Conservation (phyloP, 371 early-diverging fungal species). For the Apophysomyces variabilis region DNA sequence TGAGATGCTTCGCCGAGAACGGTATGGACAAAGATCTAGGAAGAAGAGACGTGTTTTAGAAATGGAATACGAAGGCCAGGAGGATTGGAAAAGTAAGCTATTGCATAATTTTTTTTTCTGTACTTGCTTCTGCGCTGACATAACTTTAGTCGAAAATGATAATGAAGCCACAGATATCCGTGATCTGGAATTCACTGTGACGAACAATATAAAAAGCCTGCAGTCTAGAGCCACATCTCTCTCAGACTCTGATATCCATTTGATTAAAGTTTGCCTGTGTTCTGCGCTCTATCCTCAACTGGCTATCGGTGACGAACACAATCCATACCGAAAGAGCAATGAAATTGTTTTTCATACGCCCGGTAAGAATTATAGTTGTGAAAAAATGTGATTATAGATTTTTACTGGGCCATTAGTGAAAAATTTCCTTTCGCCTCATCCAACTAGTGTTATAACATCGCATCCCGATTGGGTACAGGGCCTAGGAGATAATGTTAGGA, state of each 20-base stretch:
- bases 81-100: slow-evolving; percentile 22
- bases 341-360: slow-evolving; percentile 63
- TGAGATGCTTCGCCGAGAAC: slow-evolving; percentile 37
- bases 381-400: neutral
- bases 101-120: neutral
- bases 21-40: slow-evolving; percentile 33
- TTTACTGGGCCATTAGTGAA: slow-evolving; percentile 26
- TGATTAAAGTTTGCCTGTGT: slow-evolving; percentile 65
- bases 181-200: slow-evolving; percentile 67
- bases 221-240: slow-evolving; percentile 43
- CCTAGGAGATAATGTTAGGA: slow-evolving; percentile 34
- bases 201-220: slow-evolving; percentile 50
- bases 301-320: slow-evolving; percentile 69
- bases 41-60: slow-evolving; percentile 34
- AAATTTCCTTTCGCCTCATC: slow-evolving; percentile 65
- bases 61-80: slow-evolving; percentile 24
- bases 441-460: slow-evolving; percentile 60
- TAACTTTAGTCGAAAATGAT: slow-evolving; percentile 15
- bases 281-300: slow-evolving; percentile 71
- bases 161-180: slow-evolving; percentile 45
- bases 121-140: neutral
- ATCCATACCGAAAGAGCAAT: slow-evolving; percentile 55
- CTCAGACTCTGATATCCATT: slow-evolving; percentile 42
- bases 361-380: slow-evolving; percentile 23
- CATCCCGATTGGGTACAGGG: slow-evolving; percentile 69